phyloP scores from a whole-genome alignment of 2,329 filamentous ascomycete genomes.

The Hypoxylon sp. region DNA sequence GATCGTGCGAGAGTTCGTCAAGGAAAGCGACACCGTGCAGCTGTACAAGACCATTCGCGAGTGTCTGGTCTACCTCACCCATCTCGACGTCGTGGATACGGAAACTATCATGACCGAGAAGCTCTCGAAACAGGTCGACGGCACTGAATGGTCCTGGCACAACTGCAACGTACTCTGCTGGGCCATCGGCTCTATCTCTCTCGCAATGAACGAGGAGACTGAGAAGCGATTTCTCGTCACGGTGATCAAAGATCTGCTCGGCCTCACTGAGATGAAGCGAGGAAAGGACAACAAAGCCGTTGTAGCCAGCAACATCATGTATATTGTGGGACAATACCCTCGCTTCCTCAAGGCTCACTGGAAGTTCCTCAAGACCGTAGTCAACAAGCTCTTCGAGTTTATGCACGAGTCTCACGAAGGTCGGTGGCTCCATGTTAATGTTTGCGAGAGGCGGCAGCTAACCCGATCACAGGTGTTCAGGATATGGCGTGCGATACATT shows the following conservation, averaged over 20 bases:
- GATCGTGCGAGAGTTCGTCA: slow-evolving; percentile 98
- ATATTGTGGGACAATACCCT: slow-evolving; percentile 98
- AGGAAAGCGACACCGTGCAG: slow-evolving; percentile 98
- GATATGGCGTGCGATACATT: slow-evolving; percentile 99
- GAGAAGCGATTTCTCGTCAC: slow-evolving; percentile 98
- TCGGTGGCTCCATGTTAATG: slow-evolving; percentile 49
- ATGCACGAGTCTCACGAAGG: slow-evolving; percentile 99
- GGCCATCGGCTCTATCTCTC: slow-evolving; percentile 98
- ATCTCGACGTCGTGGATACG: slow-evolving; percentile 95
- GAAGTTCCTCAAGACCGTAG: slow-evolving; percentile 99
- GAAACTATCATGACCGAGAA: slow-evolving; percentile 99
- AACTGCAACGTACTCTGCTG: slow-evolving; percentile 99
- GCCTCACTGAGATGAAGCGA: slow-evolving; percentile 98
- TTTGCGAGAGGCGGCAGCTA: slow-evolving; percentile 31
- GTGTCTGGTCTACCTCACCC: slow-evolving; percentile 95
- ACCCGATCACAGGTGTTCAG: slow-evolving; percentile 74
- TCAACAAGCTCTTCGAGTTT: slow-evolving; percentile 99
- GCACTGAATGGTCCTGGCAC: slow-evolving; percentile 97
- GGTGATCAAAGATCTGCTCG: slow-evolving; percentile 97
- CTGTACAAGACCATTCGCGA: slow-evolving; percentile 99
- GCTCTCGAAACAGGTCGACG: slow-evolving; percentile 92
- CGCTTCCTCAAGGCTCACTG: slow-evolving; percentile 98
- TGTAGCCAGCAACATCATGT: slow-evolving; percentile 99
- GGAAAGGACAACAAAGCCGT: slow-evolving; percentile 99
- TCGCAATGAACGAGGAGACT: slow-evolving; percentile 99